Evolutionary conservation across 345 rosid genomes (phyloP).

Genomic region (Pistacia integerrima): DNA sequence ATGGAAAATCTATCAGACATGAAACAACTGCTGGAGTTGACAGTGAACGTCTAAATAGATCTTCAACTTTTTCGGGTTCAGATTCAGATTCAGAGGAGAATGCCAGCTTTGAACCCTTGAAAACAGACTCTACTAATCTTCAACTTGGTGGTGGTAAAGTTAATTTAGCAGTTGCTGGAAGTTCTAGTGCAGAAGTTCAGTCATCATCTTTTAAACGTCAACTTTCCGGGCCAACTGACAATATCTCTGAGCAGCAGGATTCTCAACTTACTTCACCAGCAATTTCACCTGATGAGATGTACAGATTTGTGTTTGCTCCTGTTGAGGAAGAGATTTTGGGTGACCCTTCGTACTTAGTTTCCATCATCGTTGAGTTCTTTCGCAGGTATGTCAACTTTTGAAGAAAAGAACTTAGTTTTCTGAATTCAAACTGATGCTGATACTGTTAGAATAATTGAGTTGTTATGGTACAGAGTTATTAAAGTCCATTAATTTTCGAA

Average conservation of each 20-base stretch:
- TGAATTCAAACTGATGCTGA: background rate
- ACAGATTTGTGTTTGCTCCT: conserved; percentile 77
- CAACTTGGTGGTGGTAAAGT: conserved; percentile 28
- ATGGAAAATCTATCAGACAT: conserved; percentile 39
- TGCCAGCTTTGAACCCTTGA: conserved; percentile 35
- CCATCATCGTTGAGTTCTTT: conserved; percentile 81
- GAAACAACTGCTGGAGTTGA: conserved; percentile 30
- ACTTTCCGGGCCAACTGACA: conserved; percentile 42
- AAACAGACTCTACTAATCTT: conserved; percentile 35
- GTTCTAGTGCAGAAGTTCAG: conserved; percentile 34
- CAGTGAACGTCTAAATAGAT: conserved; percentile 38
- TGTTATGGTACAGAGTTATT: background rate
- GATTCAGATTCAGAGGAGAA: conserved; percentile 58
- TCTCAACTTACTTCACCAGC: conserved; percentile 74
- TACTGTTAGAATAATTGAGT: background rate
- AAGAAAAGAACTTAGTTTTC: background rate
- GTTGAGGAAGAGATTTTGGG: conserved; percentile 86
- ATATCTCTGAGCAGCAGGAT: conserved; percentile 59
- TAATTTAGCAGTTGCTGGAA: conserved; percentile 34
- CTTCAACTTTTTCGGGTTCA: conserved; percentile 33
- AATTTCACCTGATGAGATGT: conserved; percentile 94
- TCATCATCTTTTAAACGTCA: conserved; percentile 39
- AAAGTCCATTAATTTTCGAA: background rate
- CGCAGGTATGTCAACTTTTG: conserved; percentile 57
- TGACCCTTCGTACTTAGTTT: conserved; percentile 82